Conservation (phyloP, 495 filamentous ascomycete species). For the Echria macrotheca region DNA sequence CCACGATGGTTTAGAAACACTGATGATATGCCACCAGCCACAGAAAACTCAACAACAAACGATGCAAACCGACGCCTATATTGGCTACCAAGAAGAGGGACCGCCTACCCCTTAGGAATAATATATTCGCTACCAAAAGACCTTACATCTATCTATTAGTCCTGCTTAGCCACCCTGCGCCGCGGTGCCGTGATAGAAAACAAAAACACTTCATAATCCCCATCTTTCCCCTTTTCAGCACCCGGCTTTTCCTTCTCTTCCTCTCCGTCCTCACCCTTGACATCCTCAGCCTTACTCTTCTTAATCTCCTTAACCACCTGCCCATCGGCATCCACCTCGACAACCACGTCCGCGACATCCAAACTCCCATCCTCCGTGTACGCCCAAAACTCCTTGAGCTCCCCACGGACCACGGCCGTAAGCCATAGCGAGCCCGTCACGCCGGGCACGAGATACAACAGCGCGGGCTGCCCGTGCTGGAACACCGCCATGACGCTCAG, state of each 20-base stretch:
- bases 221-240: not conserved
- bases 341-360: slow-evolving; percentile 43
- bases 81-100: too few species aligned
- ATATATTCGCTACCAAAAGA: too few species aligned
- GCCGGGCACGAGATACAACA: slow-evolving; percentile 88
- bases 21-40: too few species aligned
- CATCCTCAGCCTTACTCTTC: slow-evolving; percentile 8
- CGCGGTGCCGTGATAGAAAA: slow-evolving; percentile 24
- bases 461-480: slow-evolving; percentile 80
- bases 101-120: too few species aligned
- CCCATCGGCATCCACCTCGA: slow-evolving; percentile 28
- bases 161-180: slow-evolving; percentile 7
- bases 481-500: slow-evolving; percentile 70
- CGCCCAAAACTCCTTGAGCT: slow-evolving; percentile 67
- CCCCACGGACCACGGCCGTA: slow-evolving; percentile 67
- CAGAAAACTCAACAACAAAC: too few species aligned
- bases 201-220: slow-evolving; percentile 22
- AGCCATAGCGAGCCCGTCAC: slow-evolving; percentile 72
- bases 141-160: too few species aligned
- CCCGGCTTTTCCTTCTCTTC: not conserved
- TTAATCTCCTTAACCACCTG: slow-evolving; percentile 16
- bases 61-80: too few species aligned
- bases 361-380: slow-evolving; percentile 69
- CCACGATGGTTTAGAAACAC: too few species aligned
- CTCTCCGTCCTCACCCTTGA: not conserved